Conservation (phyloP, 2,329 filamentous ascomycete species). For the Fusarium austroafricanum region DNA sequence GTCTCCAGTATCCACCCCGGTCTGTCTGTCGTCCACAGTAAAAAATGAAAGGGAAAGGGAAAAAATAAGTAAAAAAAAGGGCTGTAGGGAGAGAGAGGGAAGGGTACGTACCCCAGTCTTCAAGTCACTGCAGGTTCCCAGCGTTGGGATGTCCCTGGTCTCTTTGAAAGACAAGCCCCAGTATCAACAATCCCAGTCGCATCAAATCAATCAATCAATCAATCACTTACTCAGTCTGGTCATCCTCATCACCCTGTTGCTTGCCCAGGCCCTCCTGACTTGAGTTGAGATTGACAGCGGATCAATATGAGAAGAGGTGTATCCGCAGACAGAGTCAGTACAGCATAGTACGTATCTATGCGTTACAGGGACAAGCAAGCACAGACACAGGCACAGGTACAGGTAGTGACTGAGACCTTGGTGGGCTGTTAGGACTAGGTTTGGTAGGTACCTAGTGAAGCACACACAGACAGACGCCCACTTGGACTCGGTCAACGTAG, state of each 20-base stretch:
- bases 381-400: slow-evolving; percentile 15
- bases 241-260: slow-evolving; percentile 23
- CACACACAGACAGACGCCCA: slow-evolving; percentile 35
- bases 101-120: slow-evolving; percentile 26
- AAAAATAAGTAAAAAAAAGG: slow-evolving; percentile 30
- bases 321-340: slow-evolving; percentile 17
- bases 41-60: slow-evolving; percentile 16
- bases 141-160: slow-evolving; percentile 16
- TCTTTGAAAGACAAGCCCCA: slow-evolving; percentile 14
- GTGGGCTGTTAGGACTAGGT: slow-evolving; percentile 26
- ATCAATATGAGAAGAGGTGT: slow-evolving; percentile 14
- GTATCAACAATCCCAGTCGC: slow-evolving; percentile 35
- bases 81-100: slow-evolving; percentile 5
- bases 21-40: slow-evolving; percentile 34
- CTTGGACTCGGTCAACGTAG: slow-evolving; percentile 12
- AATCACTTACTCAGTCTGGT: slow-evolving; percentile 31
- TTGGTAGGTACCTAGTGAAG: slow-evolving; percentile 18
- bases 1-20: slow-evolving; percentile 43
- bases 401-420: slow-evolving; percentile 18
- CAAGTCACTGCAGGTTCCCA: slow-evolving; percentile 17
- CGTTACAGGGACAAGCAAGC: slow-evolving; percentile 27
- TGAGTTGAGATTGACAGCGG: slow-evolving; percentile 35
- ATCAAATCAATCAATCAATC: slow-evolving; percentile 25
- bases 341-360: slow-evolving; percentile 11
- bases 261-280: slow-evolving; percentile 38